A percentile compares a stretch with the other conserved stretches of the same genome.
Conservation (phyloP, 2,329 filamentous ascomycete species). For the Tolypocladium endophyticum region DNA sequence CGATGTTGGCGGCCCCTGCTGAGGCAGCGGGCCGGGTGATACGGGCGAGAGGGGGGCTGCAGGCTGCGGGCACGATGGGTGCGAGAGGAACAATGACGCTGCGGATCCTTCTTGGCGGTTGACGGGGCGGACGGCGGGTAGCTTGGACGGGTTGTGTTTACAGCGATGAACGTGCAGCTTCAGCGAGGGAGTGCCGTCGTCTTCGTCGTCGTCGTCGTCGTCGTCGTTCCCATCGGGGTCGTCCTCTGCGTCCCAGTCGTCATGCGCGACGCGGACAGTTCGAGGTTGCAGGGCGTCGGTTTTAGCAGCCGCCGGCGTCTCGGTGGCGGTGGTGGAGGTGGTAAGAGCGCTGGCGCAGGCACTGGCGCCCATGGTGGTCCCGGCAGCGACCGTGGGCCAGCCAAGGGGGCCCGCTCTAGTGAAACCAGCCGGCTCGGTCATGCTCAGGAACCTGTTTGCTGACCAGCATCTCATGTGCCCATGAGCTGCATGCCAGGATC, state of each 20-base stretch:
- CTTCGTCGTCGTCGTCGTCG: neutral
- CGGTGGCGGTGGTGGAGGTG: slow-evolving; percentile 4
- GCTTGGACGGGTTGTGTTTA: neutral
- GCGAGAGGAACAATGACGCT: slow-evolving; percentile 10
- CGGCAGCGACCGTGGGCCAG: slow-evolving; percentile 4
- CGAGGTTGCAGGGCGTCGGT: neutral
- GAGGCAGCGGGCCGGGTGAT: slow-evolving; percentile 16
- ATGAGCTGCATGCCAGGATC: neutral
- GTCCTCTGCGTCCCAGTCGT: slow-evolving; percentile 9
- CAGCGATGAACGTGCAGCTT: neutral
- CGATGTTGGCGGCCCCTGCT: slow-evolving; percentile 2
- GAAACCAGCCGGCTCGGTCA: slow-evolving; percentile 17
- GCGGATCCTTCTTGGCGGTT: slow-evolving; percentile 27
- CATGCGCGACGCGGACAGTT: neutral
- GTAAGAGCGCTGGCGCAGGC: slow-evolving; percentile 2
- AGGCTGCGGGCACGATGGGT: slow-evolving; percentile 1
- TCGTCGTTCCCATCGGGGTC: neutral
- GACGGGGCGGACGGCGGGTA: slow-evolving; percentile 40
- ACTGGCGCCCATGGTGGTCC: slow-evolving; percentile 2
- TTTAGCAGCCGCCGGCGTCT: neutral
- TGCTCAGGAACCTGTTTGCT: slow-evolving; percentile 1
- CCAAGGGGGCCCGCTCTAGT: slow-evolving; percentile 14
- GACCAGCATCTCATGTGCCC: neutral
- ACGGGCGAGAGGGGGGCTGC: slow-evolving; percentile 8
- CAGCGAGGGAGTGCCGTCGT: neutral